These are phyloP conservation scores for Quercus phellos DNA, from an alignment of 331 rosid genomes.

Conservation along the genomic window DNA sequence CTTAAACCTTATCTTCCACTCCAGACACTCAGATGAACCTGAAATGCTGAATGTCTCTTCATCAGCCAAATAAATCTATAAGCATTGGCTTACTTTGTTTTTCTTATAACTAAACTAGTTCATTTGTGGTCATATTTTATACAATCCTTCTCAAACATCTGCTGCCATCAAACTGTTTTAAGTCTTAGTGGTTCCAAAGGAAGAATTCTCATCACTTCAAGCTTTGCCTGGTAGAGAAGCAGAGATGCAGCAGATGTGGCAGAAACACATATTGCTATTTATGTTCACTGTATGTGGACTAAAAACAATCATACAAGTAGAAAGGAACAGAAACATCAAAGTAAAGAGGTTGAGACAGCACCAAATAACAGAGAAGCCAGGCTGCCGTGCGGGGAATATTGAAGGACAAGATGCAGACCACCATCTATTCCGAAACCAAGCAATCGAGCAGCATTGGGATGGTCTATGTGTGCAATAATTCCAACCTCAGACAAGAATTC, in stretches of 20 bases:
- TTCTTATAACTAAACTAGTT: no score
- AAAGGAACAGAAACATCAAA: background rate
- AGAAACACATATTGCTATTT: background rate
- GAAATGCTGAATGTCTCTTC: constrained; percentile 24
- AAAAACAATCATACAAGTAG: background rate
- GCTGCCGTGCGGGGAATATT: constrained; percentile 76
- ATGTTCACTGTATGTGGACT: background rate
- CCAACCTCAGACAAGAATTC: constrained; percentile 91
- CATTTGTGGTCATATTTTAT: no score
- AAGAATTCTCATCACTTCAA: no score
- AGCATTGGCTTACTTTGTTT: background rate
- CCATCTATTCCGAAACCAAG: constrained; percentile 76
- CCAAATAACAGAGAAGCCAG: constrained; percentile 79
- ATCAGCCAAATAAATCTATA: constrained; percentile 9
- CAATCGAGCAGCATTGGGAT: constrained; percentile 69
- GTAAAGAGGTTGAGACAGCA: constrained; percentile 18
- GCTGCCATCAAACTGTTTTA: no score
- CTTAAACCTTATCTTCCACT: constrained; percentile 73
- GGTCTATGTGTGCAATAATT: constrained; percentile 83
- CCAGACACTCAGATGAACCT: constrained; percentile 56
- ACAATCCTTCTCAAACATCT: no score
- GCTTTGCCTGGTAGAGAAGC: no score
- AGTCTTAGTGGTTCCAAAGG: no score
- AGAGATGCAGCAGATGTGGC: background rate
- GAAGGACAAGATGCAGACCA: constrained; percentile 80